These are phyloP conservation scores for Aspergillus felis DNA, from an alignment of 2,329 filamentous ascomycete genomes.

Conservation along the genomic window DNA sequence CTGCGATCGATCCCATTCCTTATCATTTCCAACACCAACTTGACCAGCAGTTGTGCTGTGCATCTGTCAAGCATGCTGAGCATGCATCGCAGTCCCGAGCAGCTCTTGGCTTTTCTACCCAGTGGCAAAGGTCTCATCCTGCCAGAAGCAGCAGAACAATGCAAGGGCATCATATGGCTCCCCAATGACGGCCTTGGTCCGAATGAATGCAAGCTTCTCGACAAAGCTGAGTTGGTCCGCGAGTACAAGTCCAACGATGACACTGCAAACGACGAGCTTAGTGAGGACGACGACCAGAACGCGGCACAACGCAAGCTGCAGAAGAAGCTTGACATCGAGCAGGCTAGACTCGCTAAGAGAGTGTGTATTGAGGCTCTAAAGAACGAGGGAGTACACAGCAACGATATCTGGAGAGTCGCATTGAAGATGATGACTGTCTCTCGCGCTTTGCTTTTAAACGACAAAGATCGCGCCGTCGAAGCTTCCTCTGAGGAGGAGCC, in stretches of 20 bases:
- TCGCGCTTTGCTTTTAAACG: slow-evolving; percentile 30
- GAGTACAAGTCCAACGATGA: slow-evolving; percentile 8
- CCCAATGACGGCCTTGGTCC: slow-evolving; percentile 19
- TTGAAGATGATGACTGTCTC: slow-evolving; percentile 26
- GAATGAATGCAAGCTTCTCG: slow-evolving; percentile 18
- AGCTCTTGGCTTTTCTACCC: slow-evolving; percentile 28
- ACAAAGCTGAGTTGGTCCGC: slow-evolving; percentile 13
- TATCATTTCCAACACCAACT: slow-evolving; percentile 22
- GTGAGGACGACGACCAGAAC: slow-evolving; percentile 1
- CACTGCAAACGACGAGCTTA: slow-evolving; percentile 6
- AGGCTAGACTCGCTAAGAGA: slow-evolving; percentile 25
- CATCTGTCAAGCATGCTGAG: slow-evolving; percentile 29
- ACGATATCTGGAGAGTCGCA: slow-evolving; percentile 26
- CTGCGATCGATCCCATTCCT: slow-evolving; percentile 35
- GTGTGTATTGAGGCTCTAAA: slow-evolving; percentile 26
- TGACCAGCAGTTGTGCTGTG: slow-evolving; percentile 22
- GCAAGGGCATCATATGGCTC: slow-evolving; percentile 28
- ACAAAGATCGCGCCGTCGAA: slow-evolving; percentile 14
- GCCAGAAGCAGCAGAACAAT: slow-evolving; percentile 9
- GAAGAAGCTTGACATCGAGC: slow-evolving; percentile 21
- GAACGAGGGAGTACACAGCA: slow-evolving; percentile 18
- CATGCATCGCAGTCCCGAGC: slow-evolving; percentile 24
- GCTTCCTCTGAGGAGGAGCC: not conserved
- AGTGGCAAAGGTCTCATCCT: slow-evolving; percentile 21
- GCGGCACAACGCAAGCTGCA: slow-evolving; percentile 18